A percentile compares a stretch with the other conserved stretches of the same genome.
Conservation (phyloP, 345 rosid species). For the Ceriops tagal region DNA sequence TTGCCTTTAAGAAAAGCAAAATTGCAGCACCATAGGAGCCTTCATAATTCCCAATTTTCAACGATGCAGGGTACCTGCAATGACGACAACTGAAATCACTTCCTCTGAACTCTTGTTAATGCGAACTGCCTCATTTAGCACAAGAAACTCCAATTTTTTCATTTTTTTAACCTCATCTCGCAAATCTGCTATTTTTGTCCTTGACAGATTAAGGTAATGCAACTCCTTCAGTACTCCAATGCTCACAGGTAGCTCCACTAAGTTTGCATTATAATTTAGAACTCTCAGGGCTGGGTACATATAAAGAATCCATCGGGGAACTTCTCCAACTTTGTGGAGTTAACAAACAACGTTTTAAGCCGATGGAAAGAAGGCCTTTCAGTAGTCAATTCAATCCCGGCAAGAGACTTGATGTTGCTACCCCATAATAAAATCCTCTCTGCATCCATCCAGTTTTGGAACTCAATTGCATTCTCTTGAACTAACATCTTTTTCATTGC, state of each 20-base stretch:
- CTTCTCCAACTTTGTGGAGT: background rate
- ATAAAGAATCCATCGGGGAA: background rate
- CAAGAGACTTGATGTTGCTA: background rate
- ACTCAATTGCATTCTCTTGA: background rate
- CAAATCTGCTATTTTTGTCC: background rate
- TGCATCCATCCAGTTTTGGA: background rate
- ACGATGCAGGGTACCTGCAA: background rate
- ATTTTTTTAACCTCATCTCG: background rate
- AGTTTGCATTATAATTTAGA: background rate
- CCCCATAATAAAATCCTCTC: slow-evolving; percentile 1
- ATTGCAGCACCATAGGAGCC: no score
- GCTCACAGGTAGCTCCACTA: background rate
- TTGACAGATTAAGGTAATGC: background rate
- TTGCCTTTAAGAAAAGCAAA: no score
- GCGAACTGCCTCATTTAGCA: background rate
- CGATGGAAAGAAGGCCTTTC: background rate
- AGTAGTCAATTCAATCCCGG: background rate
- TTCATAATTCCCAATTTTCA: background rate
- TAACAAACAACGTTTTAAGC: background rate
- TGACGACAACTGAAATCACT: background rate
- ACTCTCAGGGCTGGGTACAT: background rate
- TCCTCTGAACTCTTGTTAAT: no score
- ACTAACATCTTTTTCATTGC: background rate
- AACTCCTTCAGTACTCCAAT: background rate
- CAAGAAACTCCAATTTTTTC: background rate